Percentiles rank a stretch among this genome's conserved stretches.
Conservation (phyloP, 805 yeast genomes). For the Yamadazyma nakazawae region DNA sequence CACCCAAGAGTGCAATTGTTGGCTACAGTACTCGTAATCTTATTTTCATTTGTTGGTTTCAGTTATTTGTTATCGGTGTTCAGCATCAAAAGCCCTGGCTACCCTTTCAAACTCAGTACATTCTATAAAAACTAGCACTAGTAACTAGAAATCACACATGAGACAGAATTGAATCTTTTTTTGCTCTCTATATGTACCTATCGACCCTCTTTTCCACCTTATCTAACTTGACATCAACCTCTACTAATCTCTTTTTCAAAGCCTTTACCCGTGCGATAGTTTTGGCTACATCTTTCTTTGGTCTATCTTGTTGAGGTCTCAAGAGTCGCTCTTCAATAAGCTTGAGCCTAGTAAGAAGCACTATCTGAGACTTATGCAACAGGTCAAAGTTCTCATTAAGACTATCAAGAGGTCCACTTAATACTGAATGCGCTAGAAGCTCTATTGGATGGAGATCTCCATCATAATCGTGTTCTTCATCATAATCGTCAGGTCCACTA, state of each 20-base stretch:
- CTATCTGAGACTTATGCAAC: conserved; percentile 55
- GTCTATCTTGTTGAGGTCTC: conserved; percentile 11
- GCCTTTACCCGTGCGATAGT: conserved; percentile 22
- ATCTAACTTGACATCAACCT: conserved; percentile 26
- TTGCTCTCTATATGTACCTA: neutral
- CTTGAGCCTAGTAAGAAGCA: conserved; percentile 47
- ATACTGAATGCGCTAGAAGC: conserved; percentile 51
- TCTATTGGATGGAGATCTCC: conserved; percentile 56
- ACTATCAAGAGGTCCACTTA: conserved; percentile 53
- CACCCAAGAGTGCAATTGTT: conserved; percentile 46
- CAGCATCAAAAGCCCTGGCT: conserved; percentile 66
- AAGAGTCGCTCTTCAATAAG: conserved; percentile 38
- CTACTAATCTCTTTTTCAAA: conserved; percentile 31
- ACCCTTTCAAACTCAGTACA: conserved; percentile 59
- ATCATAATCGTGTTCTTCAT: neutral
- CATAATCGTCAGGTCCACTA: neutral
- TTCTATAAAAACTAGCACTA: neutral
- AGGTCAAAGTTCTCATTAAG: conserved; percentile 49
- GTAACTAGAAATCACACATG: neutral
- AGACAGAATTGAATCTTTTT: too few relatives aligned
- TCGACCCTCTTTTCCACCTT: conserved; percentile 36
- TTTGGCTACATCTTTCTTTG: conserved; percentile 16
- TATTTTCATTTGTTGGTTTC: conserved; percentile 52
- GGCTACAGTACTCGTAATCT: conserved; percentile 44
- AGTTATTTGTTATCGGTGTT: conserved; percentile 66